Percentiles rank a stretch among this genome's conserved stretches.
Conservation (phyloP, 2,329 filamentous ascomycete species). For the Epichloe typhina region DNA sequence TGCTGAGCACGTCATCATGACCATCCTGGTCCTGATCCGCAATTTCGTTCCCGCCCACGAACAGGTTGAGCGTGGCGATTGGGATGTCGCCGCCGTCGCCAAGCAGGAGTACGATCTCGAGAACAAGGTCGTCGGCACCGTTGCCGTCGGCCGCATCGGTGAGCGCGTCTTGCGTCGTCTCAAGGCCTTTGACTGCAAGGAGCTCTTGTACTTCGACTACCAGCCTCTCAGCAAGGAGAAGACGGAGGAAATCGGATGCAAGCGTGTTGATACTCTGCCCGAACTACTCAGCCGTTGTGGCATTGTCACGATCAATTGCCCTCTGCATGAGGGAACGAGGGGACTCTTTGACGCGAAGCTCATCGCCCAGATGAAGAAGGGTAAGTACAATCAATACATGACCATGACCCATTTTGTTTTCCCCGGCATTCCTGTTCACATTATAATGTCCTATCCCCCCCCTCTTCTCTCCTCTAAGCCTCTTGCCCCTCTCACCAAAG, state of each 20-base stretch:
- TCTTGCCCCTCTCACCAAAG: too few species aligned
- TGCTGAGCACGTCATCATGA: slow-evolving; percentile 98
- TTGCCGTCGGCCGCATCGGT: slow-evolving; percentile 93
- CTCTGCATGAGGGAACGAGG: slow-evolving; percentile 92
- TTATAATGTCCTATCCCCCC: too few species aligned
- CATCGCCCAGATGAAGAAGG: slow-evolving; percentile 98
- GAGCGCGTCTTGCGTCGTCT: slow-evolving; percentile 94
- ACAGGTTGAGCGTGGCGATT: slow-evolving; percentile 76
- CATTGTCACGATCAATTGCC: slow-evolving; percentile 98
- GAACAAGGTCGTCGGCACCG: slow-evolving; percentile 93
- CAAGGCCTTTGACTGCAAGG: slow-evolving; percentile 98
- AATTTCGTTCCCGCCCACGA: slow-evolving; percentile 98
- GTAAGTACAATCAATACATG: slow-evolving; percentile 28
- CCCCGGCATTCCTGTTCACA: too few species aligned
- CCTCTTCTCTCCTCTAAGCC: neutral
- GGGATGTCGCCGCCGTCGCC: slow-evolving; percentile 89
- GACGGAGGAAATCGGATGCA: slow-evolving; percentile 92
- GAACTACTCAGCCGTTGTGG: slow-evolving; percentile 92
- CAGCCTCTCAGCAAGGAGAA: slow-evolving; percentile 76
- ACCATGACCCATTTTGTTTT: too few species aligned
- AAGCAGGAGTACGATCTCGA: slow-evolving; percentile 99
- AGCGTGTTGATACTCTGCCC: slow-evolving; percentile 77
- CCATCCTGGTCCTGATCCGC: slow-evolving; percentile 86
- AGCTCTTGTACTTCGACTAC: slow-evolving; percentile 99
- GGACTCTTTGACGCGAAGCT: slow-evolving; percentile 98